Conservation (phyloP, 805 yeast species). For the Ogataea angusta region DNA sequence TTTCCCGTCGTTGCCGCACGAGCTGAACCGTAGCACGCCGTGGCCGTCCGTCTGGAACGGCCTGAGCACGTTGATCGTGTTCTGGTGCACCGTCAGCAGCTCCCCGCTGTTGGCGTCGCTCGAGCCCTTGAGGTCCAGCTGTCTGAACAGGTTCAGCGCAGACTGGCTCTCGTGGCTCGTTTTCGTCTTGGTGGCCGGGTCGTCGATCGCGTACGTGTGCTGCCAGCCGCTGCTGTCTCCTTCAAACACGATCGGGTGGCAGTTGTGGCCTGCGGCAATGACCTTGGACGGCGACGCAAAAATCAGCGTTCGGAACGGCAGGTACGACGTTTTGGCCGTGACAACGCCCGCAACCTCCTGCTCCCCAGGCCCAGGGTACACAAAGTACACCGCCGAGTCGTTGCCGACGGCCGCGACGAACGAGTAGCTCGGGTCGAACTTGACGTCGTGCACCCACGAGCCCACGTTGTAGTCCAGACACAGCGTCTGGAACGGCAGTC, state of each 20-base stretch:
- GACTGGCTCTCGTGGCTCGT: constrained; percentile 64
- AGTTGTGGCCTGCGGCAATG: constrained; percentile 88
- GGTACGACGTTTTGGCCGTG: constrained; percentile 58
- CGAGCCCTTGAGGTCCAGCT: constrained; percentile 91
- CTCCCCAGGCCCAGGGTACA: constrained; percentile 61
- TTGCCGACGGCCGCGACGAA: constrained; percentile 80
- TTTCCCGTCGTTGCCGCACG: constrained; percentile 90
- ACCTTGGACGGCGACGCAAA: constrained; percentile 67
- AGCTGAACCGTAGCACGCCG: constrained; percentile 58
- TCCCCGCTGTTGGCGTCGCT: constrained; percentile 43
- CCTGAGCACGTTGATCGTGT: constrained; percentile 72
- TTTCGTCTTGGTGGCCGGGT: constrained; percentile 40
- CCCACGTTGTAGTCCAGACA: constrained; percentile 77
- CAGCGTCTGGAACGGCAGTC: constrained; percentile 89
- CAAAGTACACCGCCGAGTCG: constrained; percentile 78
- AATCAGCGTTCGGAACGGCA: constrained; percentile 77
- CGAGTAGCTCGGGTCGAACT: constrained; percentile 78
- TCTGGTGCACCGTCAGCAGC: constrained; percentile 82
- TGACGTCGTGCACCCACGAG: constrained; percentile 90
- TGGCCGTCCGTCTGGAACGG: constrained; percentile 43
- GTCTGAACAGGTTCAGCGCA: constrained; percentile 91
- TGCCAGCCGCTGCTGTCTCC: constrained; percentile 73
- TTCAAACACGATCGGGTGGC: constrained; percentile 82
- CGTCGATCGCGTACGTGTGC: constrained; percentile 60
- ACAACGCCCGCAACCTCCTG: constrained; percentile 56